phyloP scores from a whole-genome alignment of 352 stramenopile species.

The Bremia lactucae region DNA sequence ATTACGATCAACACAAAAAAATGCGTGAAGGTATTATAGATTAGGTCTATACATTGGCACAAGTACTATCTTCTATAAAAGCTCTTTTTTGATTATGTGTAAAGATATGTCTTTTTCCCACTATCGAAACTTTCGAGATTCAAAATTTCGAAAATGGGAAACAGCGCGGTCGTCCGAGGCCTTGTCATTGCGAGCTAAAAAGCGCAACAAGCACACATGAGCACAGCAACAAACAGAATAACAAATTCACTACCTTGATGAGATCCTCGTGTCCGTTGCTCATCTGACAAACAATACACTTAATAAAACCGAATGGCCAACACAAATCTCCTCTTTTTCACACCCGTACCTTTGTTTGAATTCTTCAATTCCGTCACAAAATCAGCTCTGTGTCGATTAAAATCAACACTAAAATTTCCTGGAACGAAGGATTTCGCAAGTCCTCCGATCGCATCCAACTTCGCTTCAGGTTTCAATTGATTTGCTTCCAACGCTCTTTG shows the following conservation, averaged over 20 bases:
- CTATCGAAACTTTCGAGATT: constrained; percentile 1
- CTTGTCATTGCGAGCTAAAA: constrained; percentile 48
- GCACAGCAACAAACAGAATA: neutral
- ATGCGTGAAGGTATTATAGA: too few relatives aligned
- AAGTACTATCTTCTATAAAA: too few relatives aligned
- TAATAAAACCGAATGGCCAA: constrained; percentile 6
- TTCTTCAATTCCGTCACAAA: constrained; percentile 63
- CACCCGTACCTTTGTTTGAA: constrained; percentile 36
- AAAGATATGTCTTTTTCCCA: too few relatives aligned
- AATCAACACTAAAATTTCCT: constrained; percentile 68
- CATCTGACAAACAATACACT: constrained; percentile 28
- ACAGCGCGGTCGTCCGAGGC: constrained; percentile 54
- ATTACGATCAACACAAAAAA: too few relatives aligned
- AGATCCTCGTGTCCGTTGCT: constrained; percentile 59
- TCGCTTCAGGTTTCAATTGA: neutral
- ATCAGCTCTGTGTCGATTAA: constrained; percentile 59
- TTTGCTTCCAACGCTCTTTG: constrained; percentile 28
- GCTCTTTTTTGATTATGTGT: too few relatives aligned
- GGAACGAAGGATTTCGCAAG: constrained; percentile 47
- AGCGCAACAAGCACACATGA: neutral
- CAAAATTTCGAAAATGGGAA: constrained; percentile 56
- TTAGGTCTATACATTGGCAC: too few relatives aligned
- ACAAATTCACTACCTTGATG: constrained; percentile 24
- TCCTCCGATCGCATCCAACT: constrained; percentile 16
- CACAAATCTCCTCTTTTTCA: neutral